These are phyloP conservation scores for Aspergillus fumigatus DNA, from an alignment of 2,329 filamentous ascomycete species.

Conservation along the genomic window DNA sequence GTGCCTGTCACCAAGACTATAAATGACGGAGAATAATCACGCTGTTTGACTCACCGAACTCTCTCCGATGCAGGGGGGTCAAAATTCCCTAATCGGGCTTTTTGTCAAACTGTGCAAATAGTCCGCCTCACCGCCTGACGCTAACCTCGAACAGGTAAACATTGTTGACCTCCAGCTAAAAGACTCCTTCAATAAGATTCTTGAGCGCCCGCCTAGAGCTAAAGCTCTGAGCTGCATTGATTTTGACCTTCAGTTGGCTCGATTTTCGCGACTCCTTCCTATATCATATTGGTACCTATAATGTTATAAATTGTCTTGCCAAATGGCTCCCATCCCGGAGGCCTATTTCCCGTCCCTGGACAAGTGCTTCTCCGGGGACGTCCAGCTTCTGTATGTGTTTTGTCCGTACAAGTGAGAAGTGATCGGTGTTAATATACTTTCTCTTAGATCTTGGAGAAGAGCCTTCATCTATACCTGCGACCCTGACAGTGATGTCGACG, in stretches of 20 bases:
- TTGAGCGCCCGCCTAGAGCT: constrained; percentile 23
- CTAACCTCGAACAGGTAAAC: constrained; percentile 35
- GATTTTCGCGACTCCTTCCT: constrained; percentile 3
- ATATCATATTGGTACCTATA: constrained; percentile 21
- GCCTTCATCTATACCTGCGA: constrained; percentile 51
- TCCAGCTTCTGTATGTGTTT: constrained; percentile 64
- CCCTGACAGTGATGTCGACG: constrained; percentile 43
- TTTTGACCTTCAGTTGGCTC: background rate
- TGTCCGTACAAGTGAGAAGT: background rate
- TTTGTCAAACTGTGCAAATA: constrained; percentile 18
- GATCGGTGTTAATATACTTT: constrained; percentile 18
- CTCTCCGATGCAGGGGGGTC: constrained; percentile 7
- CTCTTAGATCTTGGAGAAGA: constrained; percentile 55
- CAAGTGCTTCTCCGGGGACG: constrained; percentile 76
- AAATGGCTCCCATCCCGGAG: constrained; percentile 67
- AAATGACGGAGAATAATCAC: too few species aligned
- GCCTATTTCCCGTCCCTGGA: constrained; percentile 81
- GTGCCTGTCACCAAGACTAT: background rate
- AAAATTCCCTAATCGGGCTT: constrained; percentile 13
- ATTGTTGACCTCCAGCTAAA: constrained; percentile 35
- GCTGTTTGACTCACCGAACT: constrained; percentile 6
- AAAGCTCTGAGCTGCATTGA: constrained; percentile 9
- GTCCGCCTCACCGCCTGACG: constrained; percentile 24
- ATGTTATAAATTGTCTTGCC: constrained; percentile 39
- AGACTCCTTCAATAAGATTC: constrained; percentile 27